phyloP scores from a whole-genome alignment of 768 basidiomycete genomes.

The Phylloporus arenicola region DNA sequence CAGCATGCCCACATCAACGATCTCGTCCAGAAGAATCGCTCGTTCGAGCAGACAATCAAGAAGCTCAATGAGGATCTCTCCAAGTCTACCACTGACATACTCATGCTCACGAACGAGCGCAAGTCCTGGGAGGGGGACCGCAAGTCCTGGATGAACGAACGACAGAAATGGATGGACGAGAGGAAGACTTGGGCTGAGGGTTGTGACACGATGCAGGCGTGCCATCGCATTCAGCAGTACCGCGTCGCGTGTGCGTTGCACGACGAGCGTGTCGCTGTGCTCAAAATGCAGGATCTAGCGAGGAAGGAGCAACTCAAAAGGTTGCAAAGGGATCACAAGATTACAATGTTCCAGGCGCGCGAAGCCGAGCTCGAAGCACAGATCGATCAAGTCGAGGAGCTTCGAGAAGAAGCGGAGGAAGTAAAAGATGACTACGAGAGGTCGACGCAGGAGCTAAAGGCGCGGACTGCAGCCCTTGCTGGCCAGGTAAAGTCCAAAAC shows the following conservation, averaged over 20 bases:
- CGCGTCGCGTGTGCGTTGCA: slow-evolving; percentile 50
- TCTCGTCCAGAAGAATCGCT: slow-evolving; percentile 62
- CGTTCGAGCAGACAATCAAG: slow-evolving; percentile 55
- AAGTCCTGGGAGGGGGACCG: slow-evolving; percentile 24
- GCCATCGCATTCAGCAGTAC: slow-evolving; percentile 62
- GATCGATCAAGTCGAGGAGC: slow-evolving; percentile 48
- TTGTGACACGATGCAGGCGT: slow-evolving; percentile 56
- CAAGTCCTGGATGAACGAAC: slow-evolving; percentile 19
- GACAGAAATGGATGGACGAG: slow-evolving; percentile 46
- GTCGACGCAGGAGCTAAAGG: slow-evolving; percentile 25
- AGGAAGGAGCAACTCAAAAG: slow-evolving; percentile 55
- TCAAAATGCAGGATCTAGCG: slow-evolving; percentile 49
- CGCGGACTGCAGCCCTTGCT: slow-evolving; percentile 30
- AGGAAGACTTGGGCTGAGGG: slow-evolving; percentile 56
- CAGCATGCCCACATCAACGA: slow-evolving; percentile 69
- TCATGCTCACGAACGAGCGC: slow-evolving; percentile 40
- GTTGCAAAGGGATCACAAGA: slow-evolving; percentile 59
- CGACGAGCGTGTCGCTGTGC: slow-evolving; percentile 43
- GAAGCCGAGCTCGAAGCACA: slow-evolving; percentile 56
- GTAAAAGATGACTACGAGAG: slow-evolving; percentile 20
- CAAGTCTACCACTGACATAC: slow-evolving; percentile 25
- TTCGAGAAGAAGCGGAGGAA: slow-evolving; percentile 29
- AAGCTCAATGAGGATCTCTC: slow-evolving; percentile 48
- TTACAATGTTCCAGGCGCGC: slow-evolving; percentile 60
- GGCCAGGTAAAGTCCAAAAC: slow-evolving; percentile 37